Evolutionary conservation across 2,329 filamentous ascomycete genomes (phyloP).

Genomic region (Ceratocystiopsis sp.): DNA sequence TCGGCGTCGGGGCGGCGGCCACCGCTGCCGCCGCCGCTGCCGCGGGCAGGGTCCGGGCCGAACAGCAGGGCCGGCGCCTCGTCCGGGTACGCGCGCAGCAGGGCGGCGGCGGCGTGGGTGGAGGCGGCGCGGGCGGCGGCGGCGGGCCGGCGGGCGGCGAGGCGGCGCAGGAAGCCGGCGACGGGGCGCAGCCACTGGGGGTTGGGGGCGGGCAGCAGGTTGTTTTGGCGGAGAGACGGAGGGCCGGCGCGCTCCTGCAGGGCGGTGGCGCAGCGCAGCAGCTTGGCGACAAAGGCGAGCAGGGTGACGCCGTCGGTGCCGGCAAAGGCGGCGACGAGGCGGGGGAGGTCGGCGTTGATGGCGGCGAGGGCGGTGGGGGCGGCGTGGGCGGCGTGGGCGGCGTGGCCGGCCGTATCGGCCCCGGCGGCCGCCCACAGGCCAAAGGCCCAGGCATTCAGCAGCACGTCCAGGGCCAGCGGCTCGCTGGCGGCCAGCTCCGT

Average conservation of each 20-base stretch:
- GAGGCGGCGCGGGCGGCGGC: slow-evolving; percentile 38
- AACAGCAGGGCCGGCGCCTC: slow-evolving; percentile 34
- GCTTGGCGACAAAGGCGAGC: slow-evolving; percentile 35
- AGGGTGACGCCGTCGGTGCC: slow-evolving; percentile 44
- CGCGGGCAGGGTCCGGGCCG: slow-evolving; percentile 21
- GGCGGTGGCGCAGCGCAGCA: slow-evolving; percentile 27
- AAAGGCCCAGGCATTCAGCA: slow-evolving; percentile 39
- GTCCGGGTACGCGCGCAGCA: slow-evolving; percentile 37
- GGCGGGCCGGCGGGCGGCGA: slow-evolving; percentile 38
- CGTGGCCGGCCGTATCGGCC: not conserved
- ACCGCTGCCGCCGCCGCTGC: slow-evolving; percentile 6
- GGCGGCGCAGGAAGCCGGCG: slow-evolving; percentile 29
- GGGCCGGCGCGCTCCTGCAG: not conserved
- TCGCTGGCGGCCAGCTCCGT: slow-evolving; percentile 39
- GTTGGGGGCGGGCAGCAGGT: slow-evolving; percentile 21
- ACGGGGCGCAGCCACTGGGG: slow-evolving; percentile 36
- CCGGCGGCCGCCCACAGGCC: slow-evolving; percentile 7
- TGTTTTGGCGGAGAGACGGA: slow-evolving; percentile 18
- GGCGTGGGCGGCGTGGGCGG: slow-evolving; percentile 4
- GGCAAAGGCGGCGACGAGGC: slow-evolving; percentile 34
- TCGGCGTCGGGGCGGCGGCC: slow-evolving; percentile 15
- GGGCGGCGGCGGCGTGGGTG: slow-evolving; percentile 37
- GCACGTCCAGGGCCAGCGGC: slow-evolving; percentile 34
- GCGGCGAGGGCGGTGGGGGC: slow-evolving; percentile 17
- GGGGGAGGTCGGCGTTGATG: slow-evolving; percentile 30